phyloP scores from a whole-genome alignment of 1,284 basidiomycete species.

The Ustilago crameri region DNA sequence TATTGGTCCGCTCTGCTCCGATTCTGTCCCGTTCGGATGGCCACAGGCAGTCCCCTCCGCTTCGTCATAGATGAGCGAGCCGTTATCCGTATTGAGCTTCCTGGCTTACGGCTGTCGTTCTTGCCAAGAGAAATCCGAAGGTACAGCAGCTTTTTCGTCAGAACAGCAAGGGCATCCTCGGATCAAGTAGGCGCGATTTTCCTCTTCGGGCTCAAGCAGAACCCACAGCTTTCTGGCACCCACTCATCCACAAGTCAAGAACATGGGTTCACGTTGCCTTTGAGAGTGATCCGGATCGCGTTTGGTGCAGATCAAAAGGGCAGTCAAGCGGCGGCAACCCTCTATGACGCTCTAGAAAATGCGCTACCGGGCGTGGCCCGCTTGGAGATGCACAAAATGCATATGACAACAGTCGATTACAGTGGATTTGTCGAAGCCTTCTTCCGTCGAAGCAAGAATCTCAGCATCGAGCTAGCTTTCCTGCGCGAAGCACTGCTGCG shows the following conservation, averaged over 20 bases:
- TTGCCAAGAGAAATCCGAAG: slow-evolving; percentile 24
- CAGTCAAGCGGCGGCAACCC: neutral
- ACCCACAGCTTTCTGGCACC: slow-evolving; percentile 3
- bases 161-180: neutral
- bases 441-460: slow-evolving; percentile 16
- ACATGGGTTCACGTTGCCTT: slow-evolving; percentile 10
- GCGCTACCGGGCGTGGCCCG: slow-evolving; percentile 1
- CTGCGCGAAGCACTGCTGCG: slow-evolving; percentile 29
- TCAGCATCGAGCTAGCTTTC: slow-evolving; percentile 29
- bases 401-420: slow-evolving; percentile 7
- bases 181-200: neutral
- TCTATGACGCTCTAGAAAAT: neutral
- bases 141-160: neutral
- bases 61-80: slow-evolving; percentile 5
- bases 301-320: slow-evolving; percentile 2
- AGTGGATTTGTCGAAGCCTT: slow-evolving; percentile 8
- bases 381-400: slow-evolving; percentile 1
- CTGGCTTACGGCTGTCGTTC: slow-evolving; percentile 4
- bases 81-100: slow-evolving; percentile 5
- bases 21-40: slow-evolving; percentile 2
- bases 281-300: slow-evolving; percentile 3
- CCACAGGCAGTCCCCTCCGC: neutral
- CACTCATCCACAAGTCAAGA: neutral
- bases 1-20: slow-evolving; percentile 12
- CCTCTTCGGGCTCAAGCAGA: slow-evolving; percentile 26